These are phyloP conservation scores for Pichia paraexigua DNA, from an alignment of 805 yeast genomes.

Conservation along the genomic window DNA sequence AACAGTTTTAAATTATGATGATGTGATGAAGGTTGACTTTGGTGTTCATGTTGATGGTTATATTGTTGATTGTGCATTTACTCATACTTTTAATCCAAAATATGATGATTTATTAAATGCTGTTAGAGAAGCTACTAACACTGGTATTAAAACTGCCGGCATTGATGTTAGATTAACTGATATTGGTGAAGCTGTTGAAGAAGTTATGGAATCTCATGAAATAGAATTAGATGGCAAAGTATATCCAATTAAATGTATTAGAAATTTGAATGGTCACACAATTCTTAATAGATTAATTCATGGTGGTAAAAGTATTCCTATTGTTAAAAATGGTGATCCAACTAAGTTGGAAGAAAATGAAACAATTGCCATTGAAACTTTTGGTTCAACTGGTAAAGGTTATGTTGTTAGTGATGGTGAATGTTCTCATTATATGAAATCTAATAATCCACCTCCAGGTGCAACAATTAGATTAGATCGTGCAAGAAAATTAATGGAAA, in stretches of 20 bases:
- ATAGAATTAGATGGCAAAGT: constrained; percentile 82
- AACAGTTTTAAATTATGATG: constrained; percentile 70
- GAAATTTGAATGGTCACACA: constrained; percentile 92
- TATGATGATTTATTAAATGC: constrained; percentile 78
- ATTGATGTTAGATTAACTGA: constrained; percentile 93
- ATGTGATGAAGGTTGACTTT: constrained; percentile 93
- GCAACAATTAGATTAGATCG: constrained; percentile 52
- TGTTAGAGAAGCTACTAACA: constrained; percentile 86
- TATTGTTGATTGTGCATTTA: constrained; percentile 92
- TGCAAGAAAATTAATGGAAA: constrained; percentile 60
- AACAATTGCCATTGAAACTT: constrained; percentile 95
- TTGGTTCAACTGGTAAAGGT: constrained; percentile 95
- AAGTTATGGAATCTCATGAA: constrained; percentile 95
- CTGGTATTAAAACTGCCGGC: constrained; percentile 90
- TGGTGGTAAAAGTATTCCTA: constrained; percentile 95
- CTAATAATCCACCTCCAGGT: constrained; percentile 38
- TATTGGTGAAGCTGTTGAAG: constrained; percentile 93
- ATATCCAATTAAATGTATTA: constrained; percentile 78
- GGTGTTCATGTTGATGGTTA: constrained; percentile 96
- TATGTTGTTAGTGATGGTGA: constrained; percentile 83
- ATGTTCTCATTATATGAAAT: constrained; percentile 85
- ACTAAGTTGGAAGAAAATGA: constrained; percentile 99
- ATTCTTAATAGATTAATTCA: constrained; percentile 81
- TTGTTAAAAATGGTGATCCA: constrained; percentile 84
- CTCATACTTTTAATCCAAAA: constrained; percentile 76